A percentile compares a stretch with the other conserved stretches of the same genome.
Conservation (phyloP, 2,329 filamentous ascomycete species). For the Colletotrichum navitas region DNA sequence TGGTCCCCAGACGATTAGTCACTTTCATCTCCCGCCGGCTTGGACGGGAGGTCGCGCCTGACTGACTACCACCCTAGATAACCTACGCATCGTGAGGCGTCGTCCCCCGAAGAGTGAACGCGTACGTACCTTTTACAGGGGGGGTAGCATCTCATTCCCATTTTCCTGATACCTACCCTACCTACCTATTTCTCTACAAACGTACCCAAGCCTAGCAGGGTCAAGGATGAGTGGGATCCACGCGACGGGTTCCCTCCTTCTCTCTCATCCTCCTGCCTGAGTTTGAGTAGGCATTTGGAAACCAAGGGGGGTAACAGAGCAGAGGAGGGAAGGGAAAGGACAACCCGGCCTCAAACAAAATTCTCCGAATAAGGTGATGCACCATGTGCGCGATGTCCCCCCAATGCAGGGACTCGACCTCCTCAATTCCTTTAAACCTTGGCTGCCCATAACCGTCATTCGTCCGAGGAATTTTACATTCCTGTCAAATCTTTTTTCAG, state of each 20-base stretch:
- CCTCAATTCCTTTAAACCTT: neutral
- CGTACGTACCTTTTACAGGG: slow-evolving; percentile 5
- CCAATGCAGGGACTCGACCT: slow-evolving; percentile 5
- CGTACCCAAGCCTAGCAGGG: neutral
- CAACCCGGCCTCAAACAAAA: neutral
- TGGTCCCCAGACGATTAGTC: neutral
- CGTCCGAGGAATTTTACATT: neutral
- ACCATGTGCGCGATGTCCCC: neutral
- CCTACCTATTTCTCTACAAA: neutral
- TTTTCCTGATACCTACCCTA: neutral
- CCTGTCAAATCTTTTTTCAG: neutral
- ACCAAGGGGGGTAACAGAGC: neutral
- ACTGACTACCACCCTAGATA: neutral
- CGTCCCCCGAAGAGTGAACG: neutral
- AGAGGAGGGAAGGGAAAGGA: neutral
- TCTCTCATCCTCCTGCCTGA: slow-evolving; percentile 10
- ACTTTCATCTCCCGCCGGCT: neutral
- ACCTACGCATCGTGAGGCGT: neutral
- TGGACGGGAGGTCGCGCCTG: neutral
- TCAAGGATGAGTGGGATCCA: slow-evolving; percentile 13
- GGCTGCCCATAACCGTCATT: neutral
- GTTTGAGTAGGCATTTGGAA: slow-evolving; percentile 9
- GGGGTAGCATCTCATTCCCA: slow-evolving; percentile 5
- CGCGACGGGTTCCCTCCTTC: slow-evolving; percentile 24
- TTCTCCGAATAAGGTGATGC: neutral